phyloP scores from a whole-genome alignment of 2,329 filamentous ascomycete genomes.

The Hypoxylon sp. region DNA sequence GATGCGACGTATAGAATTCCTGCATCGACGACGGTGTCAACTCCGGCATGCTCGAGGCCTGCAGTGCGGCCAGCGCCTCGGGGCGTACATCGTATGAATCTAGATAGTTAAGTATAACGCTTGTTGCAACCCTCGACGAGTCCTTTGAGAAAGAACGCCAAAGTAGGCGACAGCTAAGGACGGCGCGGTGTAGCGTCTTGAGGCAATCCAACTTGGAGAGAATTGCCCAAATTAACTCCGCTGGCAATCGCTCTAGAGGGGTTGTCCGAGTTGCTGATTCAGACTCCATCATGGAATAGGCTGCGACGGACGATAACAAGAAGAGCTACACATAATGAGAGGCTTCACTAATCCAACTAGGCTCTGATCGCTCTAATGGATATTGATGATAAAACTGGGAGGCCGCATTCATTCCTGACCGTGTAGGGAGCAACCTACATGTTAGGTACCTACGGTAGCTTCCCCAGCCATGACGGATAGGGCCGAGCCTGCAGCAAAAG shows the following conservation, averaged over 20 bases:
- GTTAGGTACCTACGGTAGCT: not conserved
- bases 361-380: not conserved
- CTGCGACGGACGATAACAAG: not conserved
- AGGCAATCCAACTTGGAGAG: not conserved
- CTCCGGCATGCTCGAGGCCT: not conserved
- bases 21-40: not conserved
- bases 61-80: not conserved
- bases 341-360: not conserved
- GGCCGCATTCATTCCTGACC: not conserved
- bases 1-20: not conserved
- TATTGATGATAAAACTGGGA: not conserved
- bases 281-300: not conserved
- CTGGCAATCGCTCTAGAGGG: not conserved
- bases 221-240: not conserved
- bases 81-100: not conserved
- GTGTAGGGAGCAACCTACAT: too few relatives aligned
- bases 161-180: not conserved
- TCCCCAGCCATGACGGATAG: not conserved
- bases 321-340: not conserved
- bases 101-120: slow-evolving; percentile 4
- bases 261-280: not conserved
- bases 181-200: not conserved
- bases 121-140: not conserved
- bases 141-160: not conserved
- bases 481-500: not conserved